Evolutionary conservation across 768 basidiomycete genomes (phyloP).

Genomic region (Termitomyces titanicus): DNA sequence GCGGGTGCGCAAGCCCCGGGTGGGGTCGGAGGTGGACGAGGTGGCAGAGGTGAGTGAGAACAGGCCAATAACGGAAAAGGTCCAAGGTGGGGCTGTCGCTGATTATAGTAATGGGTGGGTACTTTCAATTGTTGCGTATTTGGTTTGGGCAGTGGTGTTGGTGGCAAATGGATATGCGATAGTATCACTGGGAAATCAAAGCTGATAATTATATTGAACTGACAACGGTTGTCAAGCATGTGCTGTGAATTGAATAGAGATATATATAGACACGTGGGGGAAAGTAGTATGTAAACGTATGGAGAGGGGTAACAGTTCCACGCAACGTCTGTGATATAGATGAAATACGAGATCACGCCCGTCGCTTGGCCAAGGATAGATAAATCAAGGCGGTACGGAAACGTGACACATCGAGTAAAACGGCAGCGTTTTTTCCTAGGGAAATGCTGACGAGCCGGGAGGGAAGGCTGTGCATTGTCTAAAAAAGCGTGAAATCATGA

Average conservation of each 20-base stretch:
- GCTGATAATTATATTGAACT: too few relatives aligned
- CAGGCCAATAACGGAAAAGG: conserved; percentile 6
- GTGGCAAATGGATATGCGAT: conserved; percentile 53
- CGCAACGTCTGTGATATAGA: neutral
- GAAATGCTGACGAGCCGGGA: conserved; percentile 34
- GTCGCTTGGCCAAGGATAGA: conserved; percentile 54
- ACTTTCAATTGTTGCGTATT: conserved; percentile 39
- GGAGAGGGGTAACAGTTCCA: neutral
- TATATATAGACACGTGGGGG: neutral
- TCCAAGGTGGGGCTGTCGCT: conserved; percentile 15
- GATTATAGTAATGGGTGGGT: conserved; percentile 38
- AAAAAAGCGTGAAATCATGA: neutral
- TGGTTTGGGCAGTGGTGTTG: conserved; percentile 43
- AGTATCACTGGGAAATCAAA: conserved; percentile 38
- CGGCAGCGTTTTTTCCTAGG: conserved; percentile 39
- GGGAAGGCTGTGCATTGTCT: conserved; percentile 28
- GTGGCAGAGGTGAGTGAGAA: neutral
- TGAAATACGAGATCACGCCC: conserved; percentile 53
- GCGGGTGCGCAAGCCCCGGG: conserved; percentile 43
- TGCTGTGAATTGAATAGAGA: too few relatives aligned
- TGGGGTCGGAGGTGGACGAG: neutral
- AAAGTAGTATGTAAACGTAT: too few relatives aligned
- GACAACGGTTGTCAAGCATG: too few relatives aligned
- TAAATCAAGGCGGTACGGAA: conserved; percentile 56
- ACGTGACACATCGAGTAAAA: conserved; percentile 59